Evolutionary conservation across 129 eudicot species (phyloP).

Genomic region (Chrysanthemum lavandulifolium): DNA sequence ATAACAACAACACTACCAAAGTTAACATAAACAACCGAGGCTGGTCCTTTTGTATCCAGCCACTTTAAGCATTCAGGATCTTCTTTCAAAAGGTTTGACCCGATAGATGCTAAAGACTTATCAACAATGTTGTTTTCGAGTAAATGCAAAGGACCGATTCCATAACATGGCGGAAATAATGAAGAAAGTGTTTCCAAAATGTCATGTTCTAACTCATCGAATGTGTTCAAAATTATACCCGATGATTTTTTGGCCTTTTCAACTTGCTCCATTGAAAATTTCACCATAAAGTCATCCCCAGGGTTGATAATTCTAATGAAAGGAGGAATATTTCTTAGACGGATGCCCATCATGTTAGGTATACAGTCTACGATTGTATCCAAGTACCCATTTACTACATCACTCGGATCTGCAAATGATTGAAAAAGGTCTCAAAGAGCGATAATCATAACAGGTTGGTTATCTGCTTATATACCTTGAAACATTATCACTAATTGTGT

Average conservation of each 20-base stretch:
- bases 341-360: slow-evolving; percentile 38
- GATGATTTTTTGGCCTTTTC: slow-evolving; percentile 28
- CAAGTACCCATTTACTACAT: slow-evolving; percentile 33
- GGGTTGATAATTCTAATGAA: slow-evolving; percentile 36
- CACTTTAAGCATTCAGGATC: slow-evolving; percentile 41
- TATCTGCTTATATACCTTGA: too few relatives aligned
- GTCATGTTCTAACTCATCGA: slow-evolving; percentile 30
- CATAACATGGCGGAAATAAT: slow-evolving; percentile 29
- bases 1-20: slow-evolving; percentile 47
- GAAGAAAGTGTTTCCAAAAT: slow-evolving; percentile 24
- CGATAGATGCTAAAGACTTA: slow-evolving; percentile 21
- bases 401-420: slow-evolving; percentile 31
- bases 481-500: too few relatives aligned
- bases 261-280: slow-evolving; percentile 22
- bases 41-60: slow-evolving; percentile 39
- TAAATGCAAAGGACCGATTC: slow-evolving; percentile 41
- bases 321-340: slow-evolving; percentile 37
- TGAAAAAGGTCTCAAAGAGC: background rate
- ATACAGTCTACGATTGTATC: slow-evolving; percentile 35
- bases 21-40: slow-evolving; percentile 46
- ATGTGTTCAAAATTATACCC: slow-evolving; percentile 35
- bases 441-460: too few relatives aligned
- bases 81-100: slow-evolving; percentile 47
- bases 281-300: slow-evolving; percentile 36
- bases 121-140: slow-evolving; percentile 13